Conservation (phyloP, 192 early-diverging fungal species). For the Backusella psychrophila region DNA sequence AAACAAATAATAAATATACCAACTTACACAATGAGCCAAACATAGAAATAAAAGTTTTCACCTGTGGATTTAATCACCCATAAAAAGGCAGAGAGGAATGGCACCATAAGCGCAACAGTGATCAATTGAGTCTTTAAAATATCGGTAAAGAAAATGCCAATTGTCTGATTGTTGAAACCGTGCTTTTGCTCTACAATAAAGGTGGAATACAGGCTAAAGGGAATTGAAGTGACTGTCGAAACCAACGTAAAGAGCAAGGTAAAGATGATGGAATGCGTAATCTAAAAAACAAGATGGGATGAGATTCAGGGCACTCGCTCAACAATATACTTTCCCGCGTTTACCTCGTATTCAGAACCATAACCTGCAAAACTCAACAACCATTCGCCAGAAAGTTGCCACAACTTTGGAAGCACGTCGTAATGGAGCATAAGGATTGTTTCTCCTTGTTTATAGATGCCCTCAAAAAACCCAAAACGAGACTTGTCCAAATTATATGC, state of each 20-base stretch:
- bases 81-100: conserved; percentile 76
- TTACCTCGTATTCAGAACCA: conserved; percentile 68
- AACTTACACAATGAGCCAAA: conserved; percentile 86
- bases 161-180: conserved; percentile 95
- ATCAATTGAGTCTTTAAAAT: conserved; percentile 71
- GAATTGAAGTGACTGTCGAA: conserved; percentile 67
- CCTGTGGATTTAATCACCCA: conserved; percentile 82
- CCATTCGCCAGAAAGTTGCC: conserved; percentile 55
- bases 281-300: conserved; percentile 42
- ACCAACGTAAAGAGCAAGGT: conserved; percentile 55
- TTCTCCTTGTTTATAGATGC: conserved; percentile 62
- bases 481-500: conserved; percentile 86
- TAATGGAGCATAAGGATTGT: conserved; percentile 64
- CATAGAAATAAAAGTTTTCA: conserved; percentile 83
- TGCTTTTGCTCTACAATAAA: conserved; percentile 95
- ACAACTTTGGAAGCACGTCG: conserved; percentile 73
- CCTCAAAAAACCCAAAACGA: conserved; percentile 69
- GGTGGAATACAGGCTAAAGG: conserved; percentile 82
- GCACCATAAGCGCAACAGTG: conserved; percentile 69
- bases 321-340: not conserved
- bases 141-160: conserved; percentile 77
- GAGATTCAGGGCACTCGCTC: not conserved
- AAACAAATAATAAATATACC: not conserved
- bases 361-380: conserved; percentile 54
- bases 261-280: conserved; percentile 82